Conservation (phyloP, 345 rosid genomes). For the Isatis tinctoria region DNA sequence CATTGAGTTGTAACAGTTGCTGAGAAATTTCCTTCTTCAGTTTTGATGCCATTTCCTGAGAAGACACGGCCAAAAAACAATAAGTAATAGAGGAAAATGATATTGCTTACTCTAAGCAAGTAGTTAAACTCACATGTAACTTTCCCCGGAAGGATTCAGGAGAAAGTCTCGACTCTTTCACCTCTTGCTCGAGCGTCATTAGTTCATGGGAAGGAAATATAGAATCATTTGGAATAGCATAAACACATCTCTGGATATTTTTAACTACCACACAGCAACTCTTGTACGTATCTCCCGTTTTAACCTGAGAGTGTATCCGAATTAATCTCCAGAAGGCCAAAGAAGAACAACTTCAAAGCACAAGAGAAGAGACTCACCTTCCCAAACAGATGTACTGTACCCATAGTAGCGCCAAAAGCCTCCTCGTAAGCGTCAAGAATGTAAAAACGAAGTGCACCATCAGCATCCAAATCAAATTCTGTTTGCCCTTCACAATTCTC, state of each 20-base stretch:
- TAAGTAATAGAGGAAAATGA: constrained; percentile 1
- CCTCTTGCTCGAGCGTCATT: constrained; percentile 65
- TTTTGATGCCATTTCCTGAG: constrained; percentile 64
- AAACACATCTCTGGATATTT: constrained; percentile 82
- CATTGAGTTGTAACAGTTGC: constrained; percentile 62
- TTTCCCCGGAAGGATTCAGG: constrained; percentile 49
- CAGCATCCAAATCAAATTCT: too few species aligned
- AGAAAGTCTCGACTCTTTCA: constrained; percentile 59
- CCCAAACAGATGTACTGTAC: too few species aligned
- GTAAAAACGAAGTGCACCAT: too few species aligned
- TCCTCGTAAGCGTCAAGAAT: too few species aligned
- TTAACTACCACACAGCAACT: constrained; percentile 85
- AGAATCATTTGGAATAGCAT: constrained; percentile 71
- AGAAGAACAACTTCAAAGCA: too few species aligned
- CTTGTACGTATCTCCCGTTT: constrained; percentile 17
- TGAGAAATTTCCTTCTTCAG: constrained; percentile 72
- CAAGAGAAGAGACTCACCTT: too few species aligned
- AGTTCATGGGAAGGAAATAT: constrained; percentile 59
- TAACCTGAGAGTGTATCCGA: too few species aligned
- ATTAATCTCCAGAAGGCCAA: too few species aligned
- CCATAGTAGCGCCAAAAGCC: too few species aligned
- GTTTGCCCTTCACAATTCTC: too few species aligned
- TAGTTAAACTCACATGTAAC: constrained; percentile 60
- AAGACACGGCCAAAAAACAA: constrained; percentile 8
- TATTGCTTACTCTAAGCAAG: not conserved